phyloP scores from a whole-genome alignment of 768 basidiomycete genomes.

The Vararia minispora region DNA sequence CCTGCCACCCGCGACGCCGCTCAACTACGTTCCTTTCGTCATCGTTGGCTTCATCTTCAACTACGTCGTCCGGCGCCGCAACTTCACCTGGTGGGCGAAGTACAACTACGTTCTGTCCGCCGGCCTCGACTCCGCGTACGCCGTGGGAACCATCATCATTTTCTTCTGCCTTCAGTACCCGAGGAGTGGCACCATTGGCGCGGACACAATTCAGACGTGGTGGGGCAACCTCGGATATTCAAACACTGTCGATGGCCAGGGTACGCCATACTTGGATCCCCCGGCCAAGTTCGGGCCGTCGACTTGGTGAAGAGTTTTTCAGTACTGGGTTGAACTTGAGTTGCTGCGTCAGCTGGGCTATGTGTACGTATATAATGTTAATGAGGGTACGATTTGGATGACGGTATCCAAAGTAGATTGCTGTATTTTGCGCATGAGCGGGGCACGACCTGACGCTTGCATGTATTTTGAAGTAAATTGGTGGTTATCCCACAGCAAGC shows the following conservation, averaged over 20 bases:
- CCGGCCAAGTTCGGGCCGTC: slow-evolving; percentile 11
- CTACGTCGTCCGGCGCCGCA: slow-evolving; percentile 23
- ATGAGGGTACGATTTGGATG: no score
- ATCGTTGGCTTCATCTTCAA: slow-evolving; percentile 26
- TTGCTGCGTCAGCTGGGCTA: no score
- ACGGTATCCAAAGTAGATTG: no score
- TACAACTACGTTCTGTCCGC: slow-evolving; percentile 20
- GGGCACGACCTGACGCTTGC: no score
- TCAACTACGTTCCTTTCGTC: slow-evolving; percentile 27
- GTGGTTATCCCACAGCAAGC: no score
- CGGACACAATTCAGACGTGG: slow-evolving; percentile 23
- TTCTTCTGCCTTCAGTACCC: slow-evolving; percentile 26
- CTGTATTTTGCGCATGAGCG: no score
- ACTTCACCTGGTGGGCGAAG: slow-evolving; percentile 27
- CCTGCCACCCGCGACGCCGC: slow-evolving; percentile 29
- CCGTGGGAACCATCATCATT: slow-evolving; percentile 17
- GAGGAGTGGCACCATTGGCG: slow-evolving; percentile 21
- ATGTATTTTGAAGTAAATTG: no score
- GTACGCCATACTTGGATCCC: slow-evolving; percentile 6
- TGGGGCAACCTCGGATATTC: slow-evolving; percentile 26
- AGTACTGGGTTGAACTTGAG: no score
- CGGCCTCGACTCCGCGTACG: slow-evolving; percentile 8
- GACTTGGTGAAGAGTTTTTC: no score
- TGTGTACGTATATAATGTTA: no score
- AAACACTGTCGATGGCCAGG: slow-evolving; percentile 21